Percentiles rank a stretch among this genome's conserved stretches.
These are phyloP conservation scores for Irpex sp. DNA, from an alignment of 1,284 basidiomycete species.

Conservation along the genomic window DNA sequence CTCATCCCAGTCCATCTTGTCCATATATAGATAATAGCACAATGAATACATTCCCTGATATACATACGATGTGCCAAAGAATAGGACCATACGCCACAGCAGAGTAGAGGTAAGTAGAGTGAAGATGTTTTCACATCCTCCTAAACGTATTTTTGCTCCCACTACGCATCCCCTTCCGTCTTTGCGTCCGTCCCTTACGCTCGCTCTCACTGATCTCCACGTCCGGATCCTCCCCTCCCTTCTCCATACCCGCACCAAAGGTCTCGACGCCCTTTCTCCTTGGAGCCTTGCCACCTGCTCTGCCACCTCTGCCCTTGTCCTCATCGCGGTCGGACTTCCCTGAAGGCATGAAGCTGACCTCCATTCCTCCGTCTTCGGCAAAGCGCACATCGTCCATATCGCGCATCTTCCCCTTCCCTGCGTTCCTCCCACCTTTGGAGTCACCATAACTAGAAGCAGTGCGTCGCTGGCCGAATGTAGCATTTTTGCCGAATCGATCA, in stretches of 20 bases:
- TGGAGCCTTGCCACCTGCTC: conserved; percentile 23
- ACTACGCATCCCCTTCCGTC: conserved; percentile 73
- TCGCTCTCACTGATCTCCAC: conserved; percentile 52
- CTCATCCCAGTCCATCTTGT: not conserved
- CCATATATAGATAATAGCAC: not conserved
- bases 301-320: conserved; percentile 30
- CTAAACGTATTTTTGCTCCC: conserved; percentile 86
- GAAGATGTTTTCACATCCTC: conserved; percentile 23
- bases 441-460: conserved; percentile 20
- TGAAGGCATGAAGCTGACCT: conserved; percentile 64
- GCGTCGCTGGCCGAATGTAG: conserved; percentile 70
- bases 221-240: conserved; percentile 52
- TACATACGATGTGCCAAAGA: too few relatives aligned
- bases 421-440: not conserved
- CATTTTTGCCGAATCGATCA: conserved; percentile 41
- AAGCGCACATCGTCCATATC: conserved; percentile 15
- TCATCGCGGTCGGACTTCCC: conserved; percentile 32
- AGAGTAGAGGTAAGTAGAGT: not conserved
- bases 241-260: conserved; percentile 87
- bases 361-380: conserved; percentile 52
- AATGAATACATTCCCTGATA: too few relatives aligned
- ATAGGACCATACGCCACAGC: too few relatives aligned
- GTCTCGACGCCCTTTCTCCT: conserved; percentile 65
- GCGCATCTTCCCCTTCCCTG: conserved; percentile 16
- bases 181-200: conserved; percentile 64